Conservation (phyloP, 495 filamentous ascomycete species). For the Viridothelium virens region DNA sequence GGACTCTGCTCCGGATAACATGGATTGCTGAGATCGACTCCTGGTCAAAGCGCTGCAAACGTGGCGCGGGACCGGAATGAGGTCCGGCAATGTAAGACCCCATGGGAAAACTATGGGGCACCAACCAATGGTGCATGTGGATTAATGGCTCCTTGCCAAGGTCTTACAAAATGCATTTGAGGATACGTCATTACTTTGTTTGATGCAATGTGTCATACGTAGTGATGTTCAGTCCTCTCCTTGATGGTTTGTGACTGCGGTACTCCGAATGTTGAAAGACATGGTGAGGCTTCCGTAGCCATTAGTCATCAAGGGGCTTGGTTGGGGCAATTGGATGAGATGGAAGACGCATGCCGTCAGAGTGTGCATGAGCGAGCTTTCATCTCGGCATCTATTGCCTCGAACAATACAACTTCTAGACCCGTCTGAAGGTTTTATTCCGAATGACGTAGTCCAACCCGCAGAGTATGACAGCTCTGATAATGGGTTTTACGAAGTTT, state of each 20-base stretch:
- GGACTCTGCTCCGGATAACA: too few relatives aligned
- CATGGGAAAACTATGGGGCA: not conserved
- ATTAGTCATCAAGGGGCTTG: slow-evolving; percentile 36
- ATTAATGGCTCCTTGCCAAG: slow-evolving; percentile 28
- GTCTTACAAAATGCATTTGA: not conserved
- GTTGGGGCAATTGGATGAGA: slow-evolving; percentile 31
- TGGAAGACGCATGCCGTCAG: slow-evolving; percentile 20
- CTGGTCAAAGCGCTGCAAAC: not conserved
- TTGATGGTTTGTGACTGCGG: not conserved
- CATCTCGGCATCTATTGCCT: slow-evolving; percentile 20
- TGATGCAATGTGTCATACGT: not conserved
- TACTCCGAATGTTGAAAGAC: not conserved
- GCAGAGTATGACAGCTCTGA: not conserved
- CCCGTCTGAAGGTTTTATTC: not conserved
- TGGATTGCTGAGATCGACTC: too few relatives aligned
- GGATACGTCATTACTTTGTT: not conserved
- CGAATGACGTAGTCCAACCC: not conserved
- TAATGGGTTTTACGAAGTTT: slow-evolving; percentile 42
- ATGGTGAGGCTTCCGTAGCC: not conserved
- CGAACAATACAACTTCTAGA: slow-evolving; percentile 1
- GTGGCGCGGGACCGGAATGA: not conserved
- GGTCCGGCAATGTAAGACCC: not conserved
- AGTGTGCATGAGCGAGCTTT: slow-evolving; percentile 18
- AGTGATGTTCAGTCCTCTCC: not conserved
- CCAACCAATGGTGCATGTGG: slow-evolving; percentile 21